Evolutionary conservation across 805 yeast genomes (phyloP), one percentile per base, ranked within the genome.

Genomic region (Hanseniaspora pseudoguilliermondii): DNA sequence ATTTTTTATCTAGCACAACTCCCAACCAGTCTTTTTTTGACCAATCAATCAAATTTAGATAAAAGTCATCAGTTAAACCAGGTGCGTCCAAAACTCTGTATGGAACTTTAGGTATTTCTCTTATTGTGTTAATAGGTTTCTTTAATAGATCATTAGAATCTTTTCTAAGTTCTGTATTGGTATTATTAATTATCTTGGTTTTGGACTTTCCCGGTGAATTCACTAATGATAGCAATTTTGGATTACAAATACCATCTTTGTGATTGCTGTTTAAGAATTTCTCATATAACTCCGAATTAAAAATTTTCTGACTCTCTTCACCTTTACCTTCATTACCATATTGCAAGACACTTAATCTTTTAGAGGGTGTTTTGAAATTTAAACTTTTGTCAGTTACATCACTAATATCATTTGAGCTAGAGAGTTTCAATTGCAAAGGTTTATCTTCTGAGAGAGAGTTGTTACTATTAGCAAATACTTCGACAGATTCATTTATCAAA

Each of bases 51-150:
- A 93, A 74, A 63, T 93, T 93, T 51, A 89, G 75, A 66, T 91
- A 91, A 65, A 90, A 91, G 66, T 91, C 97, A 66, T 93, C 97
- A 6, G 88, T 88, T 23, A 93, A 73, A 49, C 88, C 95, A 0
- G 97, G 98, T 0, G 98, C 98, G 70, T 91, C 98, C 46, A 91
- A 75, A 5, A 91, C 97, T 56, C 96, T 76, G 64, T 84, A 89
- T 0, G 98, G 97, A 0, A 89, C 86, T 64, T 85, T 86, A 3
- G 93, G 75, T 21, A 93, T 86, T 34, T 79, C 77, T 47, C 98
- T 72, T 1, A 84, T 80, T 63, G 81, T 84, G 68, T 83, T 87
- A 57, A 84, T 83, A 0, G 97, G 97, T 1, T 91, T 83, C 51
- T 90, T 70, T 46, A 93, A 72, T 27, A 90, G 69, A 62, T 80